phyloP scores from a whole-genome alignment of 208 protist species.

The Herpetomonas tarakana region DNA sequence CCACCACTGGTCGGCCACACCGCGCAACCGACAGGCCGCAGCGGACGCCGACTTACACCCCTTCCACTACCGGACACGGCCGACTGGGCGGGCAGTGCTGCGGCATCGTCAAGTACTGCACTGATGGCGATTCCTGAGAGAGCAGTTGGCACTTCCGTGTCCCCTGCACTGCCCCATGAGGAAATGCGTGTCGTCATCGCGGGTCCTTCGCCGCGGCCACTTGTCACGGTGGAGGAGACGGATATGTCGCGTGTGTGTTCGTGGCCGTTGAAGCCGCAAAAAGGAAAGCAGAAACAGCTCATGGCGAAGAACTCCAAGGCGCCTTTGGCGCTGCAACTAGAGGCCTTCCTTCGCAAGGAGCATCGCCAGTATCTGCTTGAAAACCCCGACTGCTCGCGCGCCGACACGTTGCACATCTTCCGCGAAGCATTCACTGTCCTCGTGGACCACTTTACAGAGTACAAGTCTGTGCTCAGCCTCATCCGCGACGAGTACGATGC shows the following conservation, averaged over 20 bases:
- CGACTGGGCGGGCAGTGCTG: no score
- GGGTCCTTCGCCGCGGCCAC: no score
- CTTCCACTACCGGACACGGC: no score
- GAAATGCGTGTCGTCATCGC: no score
- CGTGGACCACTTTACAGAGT: constrained; percentile 84
- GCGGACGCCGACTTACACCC: no score
- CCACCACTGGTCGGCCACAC: no score
- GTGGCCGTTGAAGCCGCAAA: constrained; percentile 3
- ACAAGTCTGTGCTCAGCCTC: constrained; percentile 58
- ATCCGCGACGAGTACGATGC: constrained; percentile 86
- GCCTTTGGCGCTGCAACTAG: constrained; percentile 74
- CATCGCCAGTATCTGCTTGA: constrained; percentile 64
- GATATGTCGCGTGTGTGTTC: not conserved
- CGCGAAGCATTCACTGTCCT: constrained; percentile 73
- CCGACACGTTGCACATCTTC: constrained; percentile 81
- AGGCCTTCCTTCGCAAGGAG: constrained; percentile 81
- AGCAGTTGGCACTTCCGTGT: no score
- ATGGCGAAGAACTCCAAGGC: constrained; percentile 34
- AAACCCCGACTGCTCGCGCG: constrained; percentile 54
- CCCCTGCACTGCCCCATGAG: no score
- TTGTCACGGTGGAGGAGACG: not conserved
- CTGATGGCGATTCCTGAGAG: no score
- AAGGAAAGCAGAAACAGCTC: not conserved
- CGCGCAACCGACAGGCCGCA: no score
- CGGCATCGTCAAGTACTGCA: no score